A percentile compares a stretch with the other conserved stretches of the same genome.
phyloP scores from a whole-genome alignment of 768 basidiomycete genomes.

The Suillus luteus region DNA sequence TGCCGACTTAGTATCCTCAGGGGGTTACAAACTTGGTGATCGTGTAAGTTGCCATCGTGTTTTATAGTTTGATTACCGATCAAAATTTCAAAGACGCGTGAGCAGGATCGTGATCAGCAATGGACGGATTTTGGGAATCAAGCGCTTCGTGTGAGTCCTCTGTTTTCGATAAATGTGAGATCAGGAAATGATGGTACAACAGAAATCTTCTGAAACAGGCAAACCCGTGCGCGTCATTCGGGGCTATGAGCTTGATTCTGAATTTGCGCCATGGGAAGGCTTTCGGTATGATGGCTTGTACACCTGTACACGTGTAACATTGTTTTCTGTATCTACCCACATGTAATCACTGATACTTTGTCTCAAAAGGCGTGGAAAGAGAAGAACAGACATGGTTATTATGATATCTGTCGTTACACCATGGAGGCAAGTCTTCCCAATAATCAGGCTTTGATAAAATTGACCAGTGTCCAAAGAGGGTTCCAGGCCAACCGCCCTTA shows the following conservation, averaged over 20 bases:
- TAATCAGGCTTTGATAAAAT: not conserved
- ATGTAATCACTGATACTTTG: not conserved
- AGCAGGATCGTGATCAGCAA: conserved; percentile 24
- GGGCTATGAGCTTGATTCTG: conserved; percentile 21
- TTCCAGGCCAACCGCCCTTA: conserved; percentile 28
- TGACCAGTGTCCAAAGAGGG: conserved; percentile 21
- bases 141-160: conserved; percentile 22
- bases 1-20: conserved; percentile 5
- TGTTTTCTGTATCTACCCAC: not conserved
- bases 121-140: conserved; percentile 20
- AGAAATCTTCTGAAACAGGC: conserved; percentile 26
- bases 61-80: conserved; percentile 1
- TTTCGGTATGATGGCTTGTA: conserved; percentile 36
- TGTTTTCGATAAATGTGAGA: not conserved
- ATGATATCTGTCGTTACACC: conserved; percentile 27
- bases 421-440: conserved; percentile 22
- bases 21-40: conserved; percentile 20
- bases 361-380: conserved; percentile 25
- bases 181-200: not conserved
- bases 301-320: conserved; percentile 25
- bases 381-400: conserved; percentile 15
- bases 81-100: conserved; percentile 18
- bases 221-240: conserved; percentile 30
- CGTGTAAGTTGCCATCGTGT: conserved; percentile 6
- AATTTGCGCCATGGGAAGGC: conserved; percentile 27